These are phyloP conservation scores for Camellia oleifera DNA, from an alignment of 179 eudicot species.

Conservation along the genomic window DNA sequence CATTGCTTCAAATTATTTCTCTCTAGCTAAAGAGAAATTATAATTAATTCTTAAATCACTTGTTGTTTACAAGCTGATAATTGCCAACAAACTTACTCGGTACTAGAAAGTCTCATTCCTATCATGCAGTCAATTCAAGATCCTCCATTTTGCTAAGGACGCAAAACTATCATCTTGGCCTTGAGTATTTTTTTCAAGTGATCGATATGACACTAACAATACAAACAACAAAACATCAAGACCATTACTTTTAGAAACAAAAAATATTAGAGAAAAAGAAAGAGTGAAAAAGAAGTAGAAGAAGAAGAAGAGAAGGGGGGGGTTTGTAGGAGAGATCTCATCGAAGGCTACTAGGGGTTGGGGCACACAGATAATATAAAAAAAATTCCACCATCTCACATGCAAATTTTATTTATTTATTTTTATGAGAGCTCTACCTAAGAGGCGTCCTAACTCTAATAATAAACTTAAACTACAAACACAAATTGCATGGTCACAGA, in stretches of 20 bases:
- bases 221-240: constrained; percentile 19
- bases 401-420: background rate
- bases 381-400: background rate
- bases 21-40: background rate
- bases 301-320: too few species aligned
- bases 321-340: background rate
- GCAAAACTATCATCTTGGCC: constrained; percentile 61
- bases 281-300: background rate
- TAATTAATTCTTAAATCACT: constrained; percentile 4
- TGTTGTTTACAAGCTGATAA: background rate
- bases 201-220: constrained; percentile 71
- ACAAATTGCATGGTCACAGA: background rate
- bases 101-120: constrained; percentile 96
- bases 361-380: background rate
- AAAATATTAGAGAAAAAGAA: background rate
- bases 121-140: constrained; percentile 91
- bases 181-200: constrained; percentile 74
- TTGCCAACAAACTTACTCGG: constrained; percentile 57
- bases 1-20: constrained; percentile 25
- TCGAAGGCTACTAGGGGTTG: background rate
- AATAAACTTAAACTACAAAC: too few species aligned
- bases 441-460: too few species aligned
- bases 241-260: constrained; percentile 3
- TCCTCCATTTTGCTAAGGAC: constrained; percentile 95
- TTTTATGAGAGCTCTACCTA: too few species aligned